Base-by-base conservation (phyloP, 73 alveolate genomes). In the Stentor roeselii region DNA sequence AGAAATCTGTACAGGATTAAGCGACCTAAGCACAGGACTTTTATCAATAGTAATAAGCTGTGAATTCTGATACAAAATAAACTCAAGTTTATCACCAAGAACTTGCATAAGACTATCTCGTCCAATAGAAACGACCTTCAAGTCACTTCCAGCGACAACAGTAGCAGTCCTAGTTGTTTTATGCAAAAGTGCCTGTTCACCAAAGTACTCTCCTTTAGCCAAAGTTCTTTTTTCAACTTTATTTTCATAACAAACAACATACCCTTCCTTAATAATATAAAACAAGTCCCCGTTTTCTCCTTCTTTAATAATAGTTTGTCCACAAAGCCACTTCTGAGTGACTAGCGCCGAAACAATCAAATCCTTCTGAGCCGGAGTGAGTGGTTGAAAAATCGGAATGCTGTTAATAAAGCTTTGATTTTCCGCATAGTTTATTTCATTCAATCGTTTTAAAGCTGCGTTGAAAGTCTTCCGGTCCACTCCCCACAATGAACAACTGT, bases 391-490 rank as follows among this genome's bases (percentile, higher is more conserved):
- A 39, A 85, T 42, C n/a, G 80, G 41, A 34, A 85, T 84, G 0
- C 38, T 83, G 60, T 85, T 86, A 37, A 85, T 85, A 84, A 85
- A 85, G 32, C 78, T 77, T 76, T 84, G 42, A 59, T 85, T 85
- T 37, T 85, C 90, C 42, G 76, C 78, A 36, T 85, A 78, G 3
- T 78, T 77, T 21, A 42, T 80, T 80, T 67, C 34, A 82, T 75
- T 85, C 82, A 85, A 37, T 80, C 82, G 75, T 42, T 78, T 76
- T 14, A 85, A 67, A 31, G 88, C 88, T 36, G 86, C 86, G 83
- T 93, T 94, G 87, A 95, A 95, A 2, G 97, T 94, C 87, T 87
- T 92, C 76, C 98, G 89, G 83, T 95, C 99, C 3, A 95, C 90
- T n/a, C 92, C 98, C 97, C 98, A 95, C 32, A 89, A 78, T 27